Conservation (phyloP, 306 rosid genomes). For the Inga leiocalycina region DNA sequence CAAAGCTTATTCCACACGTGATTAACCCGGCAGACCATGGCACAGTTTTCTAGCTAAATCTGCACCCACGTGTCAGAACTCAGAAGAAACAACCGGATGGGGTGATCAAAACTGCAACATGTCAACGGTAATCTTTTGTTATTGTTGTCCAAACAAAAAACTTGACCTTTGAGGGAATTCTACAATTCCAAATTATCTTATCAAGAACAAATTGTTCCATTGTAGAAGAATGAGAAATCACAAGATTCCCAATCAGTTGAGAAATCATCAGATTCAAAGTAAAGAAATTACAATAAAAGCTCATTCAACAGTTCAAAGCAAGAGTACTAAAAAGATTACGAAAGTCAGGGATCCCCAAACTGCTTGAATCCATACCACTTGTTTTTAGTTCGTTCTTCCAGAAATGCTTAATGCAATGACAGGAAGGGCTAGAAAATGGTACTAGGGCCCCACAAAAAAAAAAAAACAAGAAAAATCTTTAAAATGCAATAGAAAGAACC, state of each 20-base stretch:
- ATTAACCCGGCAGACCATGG: neutral
- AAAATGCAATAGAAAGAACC: neutral
- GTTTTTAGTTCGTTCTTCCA: neutral
- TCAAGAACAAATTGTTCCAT: neutral
- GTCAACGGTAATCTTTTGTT: neutral
- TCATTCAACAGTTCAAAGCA: neutral
- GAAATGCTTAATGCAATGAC: neutral
- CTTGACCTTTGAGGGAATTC: neutral
- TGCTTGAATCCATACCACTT: neutral
- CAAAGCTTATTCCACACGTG: neutral
- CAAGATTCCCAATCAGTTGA: neutral
- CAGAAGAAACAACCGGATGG: neutral
- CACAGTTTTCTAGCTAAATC: neutral
- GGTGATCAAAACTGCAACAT: neutral
- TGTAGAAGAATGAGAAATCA: neutral
- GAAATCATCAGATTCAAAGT: neutral
- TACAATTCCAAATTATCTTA: conserved; percentile 5
- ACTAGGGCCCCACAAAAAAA: neutral
- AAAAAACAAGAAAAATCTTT: neutral
- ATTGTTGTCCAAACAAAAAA: neutral
- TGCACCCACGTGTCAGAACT: neutral
- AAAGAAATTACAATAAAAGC: neutral
- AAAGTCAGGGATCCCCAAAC: neutral
- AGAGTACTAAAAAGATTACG: neutral
- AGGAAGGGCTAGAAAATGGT: neutral